A percentile compares a stretch with the other conserved stretches of the same genome.
These are phyloP conservation scores for Noccaea caerulescens DNA, from an alignment of 345 rosid genomes.

Conservation along the genomic window DNA sequence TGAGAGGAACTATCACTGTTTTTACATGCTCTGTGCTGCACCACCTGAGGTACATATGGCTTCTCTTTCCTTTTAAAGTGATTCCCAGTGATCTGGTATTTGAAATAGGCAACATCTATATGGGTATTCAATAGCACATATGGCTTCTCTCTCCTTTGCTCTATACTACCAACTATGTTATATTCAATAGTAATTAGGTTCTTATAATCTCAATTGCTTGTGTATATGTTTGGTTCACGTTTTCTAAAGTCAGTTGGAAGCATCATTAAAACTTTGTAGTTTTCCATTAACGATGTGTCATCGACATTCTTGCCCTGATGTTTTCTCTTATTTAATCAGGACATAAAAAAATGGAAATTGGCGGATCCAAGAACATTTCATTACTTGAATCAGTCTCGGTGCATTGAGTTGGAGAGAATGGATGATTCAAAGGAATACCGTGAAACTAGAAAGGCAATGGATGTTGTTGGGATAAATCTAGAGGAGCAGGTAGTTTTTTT, in stretches of 20 bases:
- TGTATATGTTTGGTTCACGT: conserved; percentile 13
- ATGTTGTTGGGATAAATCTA: conserved; percentile 84
- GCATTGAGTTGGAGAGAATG: conserved; percentile 79
- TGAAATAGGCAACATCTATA: neutral
- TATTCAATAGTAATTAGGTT: conserved; percentile 11
- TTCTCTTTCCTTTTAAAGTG: neutral
- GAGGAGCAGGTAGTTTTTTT: conserved; percentile 73
- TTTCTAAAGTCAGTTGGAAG: conserved; percentile 17
- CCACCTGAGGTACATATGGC: conserved; percentile 73
- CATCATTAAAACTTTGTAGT: conserved; percentile 20
- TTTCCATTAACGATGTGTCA: conserved; percentile 14
- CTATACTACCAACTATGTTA: conserved; percentile 21
- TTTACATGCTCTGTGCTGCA: conserved; percentile 99
- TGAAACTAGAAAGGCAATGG: conserved; percentile 92
- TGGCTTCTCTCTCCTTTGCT: neutral
- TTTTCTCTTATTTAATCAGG: conserved; percentile 52
- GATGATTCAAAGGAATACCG: conserved; percentile 85
- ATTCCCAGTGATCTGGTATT: conserved; percentile 7
- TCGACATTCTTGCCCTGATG: neutral
- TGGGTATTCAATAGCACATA: too few species aligned
- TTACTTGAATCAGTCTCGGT: conserved; percentile 90
- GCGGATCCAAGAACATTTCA: conserved; percentile 85
- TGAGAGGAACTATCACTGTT: conserved; percentile 98
- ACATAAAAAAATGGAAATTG: conserved; percentile 68
- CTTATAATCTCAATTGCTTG: conserved; percentile 4